Percentiles rank a stretch among this genome's conserved stretches.
These are phyloP conservation scores for Serendipita indica DNA, from an alignment of 768 basidiomycete genomes.

Conservation along the genomic window DNA sequence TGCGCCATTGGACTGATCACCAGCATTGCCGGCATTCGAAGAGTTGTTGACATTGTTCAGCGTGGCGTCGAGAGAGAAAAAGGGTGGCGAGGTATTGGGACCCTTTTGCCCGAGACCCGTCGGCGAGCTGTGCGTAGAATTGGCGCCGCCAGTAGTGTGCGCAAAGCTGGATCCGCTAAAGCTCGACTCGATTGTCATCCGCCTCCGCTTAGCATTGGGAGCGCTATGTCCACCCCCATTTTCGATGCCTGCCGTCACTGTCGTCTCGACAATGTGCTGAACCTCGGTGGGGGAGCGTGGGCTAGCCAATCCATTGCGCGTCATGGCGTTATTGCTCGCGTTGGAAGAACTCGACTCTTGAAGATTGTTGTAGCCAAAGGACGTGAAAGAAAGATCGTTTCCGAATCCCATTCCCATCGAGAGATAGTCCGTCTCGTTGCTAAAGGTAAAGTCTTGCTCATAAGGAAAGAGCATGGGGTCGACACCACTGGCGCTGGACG, in stretches of 20 bases:
- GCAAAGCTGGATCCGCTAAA: conserved; percentile 5
- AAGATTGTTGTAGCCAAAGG: background rate
- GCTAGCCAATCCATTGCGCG: background rate
- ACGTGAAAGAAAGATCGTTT: background rate
- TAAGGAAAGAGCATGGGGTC: background rate
- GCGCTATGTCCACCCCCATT: conserved; percentile 3
- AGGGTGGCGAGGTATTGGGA: background rate
- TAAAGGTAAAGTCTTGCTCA: background rate
- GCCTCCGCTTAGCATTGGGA: conserved; percentile 1
- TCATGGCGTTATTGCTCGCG: background rate
- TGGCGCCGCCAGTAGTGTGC: background rate
- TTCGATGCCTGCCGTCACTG: background rate
- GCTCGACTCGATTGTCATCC: conserved; percentile 6
- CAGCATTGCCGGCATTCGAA: background rate
- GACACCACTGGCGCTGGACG: background rate
- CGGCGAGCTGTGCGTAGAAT: background rate
- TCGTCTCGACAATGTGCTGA: conserved; percentile 8
- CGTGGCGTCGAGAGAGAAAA: conserved; percentile 6
- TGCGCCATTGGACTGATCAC: background rate
- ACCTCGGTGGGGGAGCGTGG: background rate
- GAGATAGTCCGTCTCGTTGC: background rate
- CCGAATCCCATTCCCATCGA: background rate
- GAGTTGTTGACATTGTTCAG: conserved; percentile 1
- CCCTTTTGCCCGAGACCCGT: background rate
- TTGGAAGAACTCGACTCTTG: background rate